These are phyloP conservation scores for Sanghuangporus sanghuang DNA, from an alignment of 1,284 basidiomycete genomes.

Conservation along the genomic window DNA sequence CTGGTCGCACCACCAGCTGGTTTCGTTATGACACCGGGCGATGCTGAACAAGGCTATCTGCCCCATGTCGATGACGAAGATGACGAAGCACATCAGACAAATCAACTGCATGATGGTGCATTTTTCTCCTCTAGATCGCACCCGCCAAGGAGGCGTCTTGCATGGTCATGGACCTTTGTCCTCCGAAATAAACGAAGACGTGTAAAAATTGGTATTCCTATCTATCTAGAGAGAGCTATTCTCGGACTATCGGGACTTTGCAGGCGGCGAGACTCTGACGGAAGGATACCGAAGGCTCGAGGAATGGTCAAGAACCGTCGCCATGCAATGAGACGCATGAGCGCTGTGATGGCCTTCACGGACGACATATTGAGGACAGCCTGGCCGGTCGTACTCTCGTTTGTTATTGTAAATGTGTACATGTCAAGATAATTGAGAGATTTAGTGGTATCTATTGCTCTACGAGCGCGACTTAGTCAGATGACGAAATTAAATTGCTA, in stretches of 20 bases:
- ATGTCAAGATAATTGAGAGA: slow-evolving; percentile 14
- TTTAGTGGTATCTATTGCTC: background rate
- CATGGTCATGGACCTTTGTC: slow-evolving; percentile 15
- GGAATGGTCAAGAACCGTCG: background rate
- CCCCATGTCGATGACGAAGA: background rate
- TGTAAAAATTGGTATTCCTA: slow-evolving; percentile 8
- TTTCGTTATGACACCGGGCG: background rate
- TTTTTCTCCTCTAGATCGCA: background rate
- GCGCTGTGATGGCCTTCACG: background rate
- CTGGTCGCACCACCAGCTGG: background rate
- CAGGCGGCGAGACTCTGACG: background rate
- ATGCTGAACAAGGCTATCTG: background rate
- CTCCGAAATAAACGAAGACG: slow-evolving; percentile 7
- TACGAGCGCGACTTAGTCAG: background rate
- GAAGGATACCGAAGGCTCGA: background rate
- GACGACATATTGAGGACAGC: slow-evolving; percentile 10
- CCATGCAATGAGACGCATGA: background rate
- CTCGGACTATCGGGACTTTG: background rate
- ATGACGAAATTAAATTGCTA: background rate
- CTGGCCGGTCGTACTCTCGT: slow-evolving; percentile 16
- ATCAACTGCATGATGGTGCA: background rate
- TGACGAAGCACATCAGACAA: background rate
- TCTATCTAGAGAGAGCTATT: background rate
- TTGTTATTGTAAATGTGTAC: slow-evolving; percentile 13
- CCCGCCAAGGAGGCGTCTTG: background rate